Evolutionary conservation across 2,329 filamentous ascomycete genomes (phyloP).

Genomic region (Trichoderma sp.): DNA sequence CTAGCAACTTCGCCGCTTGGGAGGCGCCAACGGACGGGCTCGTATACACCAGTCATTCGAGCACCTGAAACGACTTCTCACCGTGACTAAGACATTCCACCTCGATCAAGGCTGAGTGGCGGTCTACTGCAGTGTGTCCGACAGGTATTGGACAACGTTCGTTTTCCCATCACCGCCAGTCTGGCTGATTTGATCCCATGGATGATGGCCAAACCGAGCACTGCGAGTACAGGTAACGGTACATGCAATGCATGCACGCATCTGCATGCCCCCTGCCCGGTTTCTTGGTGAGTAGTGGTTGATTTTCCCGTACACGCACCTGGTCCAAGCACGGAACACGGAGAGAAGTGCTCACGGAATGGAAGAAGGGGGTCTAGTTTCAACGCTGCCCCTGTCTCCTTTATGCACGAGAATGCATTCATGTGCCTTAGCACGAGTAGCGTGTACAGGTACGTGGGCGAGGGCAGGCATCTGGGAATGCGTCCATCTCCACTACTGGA

Average conservation of each 20-base stretch:
- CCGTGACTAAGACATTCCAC: not conserved
- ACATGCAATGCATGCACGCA: not conserved
- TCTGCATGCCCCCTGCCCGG: not conserved
- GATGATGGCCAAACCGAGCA: not conserved
- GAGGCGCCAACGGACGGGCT: not conserved
- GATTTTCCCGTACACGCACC: not conserved
- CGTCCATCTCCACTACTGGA: not conserved
- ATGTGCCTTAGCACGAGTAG: not conserved
- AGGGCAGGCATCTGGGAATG: not conserved
- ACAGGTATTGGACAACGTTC: not conserved
- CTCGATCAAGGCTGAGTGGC: conserved; percentile 1
- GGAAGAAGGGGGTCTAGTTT: not conserved
- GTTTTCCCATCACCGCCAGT: conserved; percentile 13
- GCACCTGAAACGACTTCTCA: conserved; percentile 1
- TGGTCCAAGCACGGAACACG: not conserved
- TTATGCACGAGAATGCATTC: not conserved
- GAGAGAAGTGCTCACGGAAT: not conserved
- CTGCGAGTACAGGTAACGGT: not conserved
- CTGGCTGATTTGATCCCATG: not conserved
- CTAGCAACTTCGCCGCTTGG: not conserved
- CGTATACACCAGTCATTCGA: not conserved
- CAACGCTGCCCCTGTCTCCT: conserved; percentile 3
- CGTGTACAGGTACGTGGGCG: not conserved
- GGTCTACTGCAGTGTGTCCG: not conserved
- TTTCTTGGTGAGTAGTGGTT: not conserved